Evolutionary conservation across 306 rosid genomes (phyloP), one percentile per base, ranked within the genome.

Genomic region (Castanopsis chinensis): DNA sequence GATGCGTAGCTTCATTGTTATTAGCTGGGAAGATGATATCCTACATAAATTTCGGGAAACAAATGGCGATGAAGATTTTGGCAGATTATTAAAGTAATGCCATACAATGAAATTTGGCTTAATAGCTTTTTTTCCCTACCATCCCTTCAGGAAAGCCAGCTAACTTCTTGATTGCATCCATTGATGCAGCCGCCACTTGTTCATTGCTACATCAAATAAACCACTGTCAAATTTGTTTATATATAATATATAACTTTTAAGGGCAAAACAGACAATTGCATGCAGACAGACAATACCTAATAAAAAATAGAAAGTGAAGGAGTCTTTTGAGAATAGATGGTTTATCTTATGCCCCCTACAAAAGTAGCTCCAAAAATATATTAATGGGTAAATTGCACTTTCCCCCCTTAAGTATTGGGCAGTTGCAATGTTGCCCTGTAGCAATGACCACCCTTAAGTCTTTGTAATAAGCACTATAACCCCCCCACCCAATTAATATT

Each of bases 111-210:
- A 59, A 79, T 69, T 68, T 82, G 76, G 54, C 57, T 27, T 4
- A 23, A 64, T n/a, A 25, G 64, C 67, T 72, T 68, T 37, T 67
- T 49, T 74, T 72, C 25, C 89, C 71, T 86, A 95, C 99, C 87
- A 88, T 57, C 90, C 98, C 98, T 83, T 83, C 81, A 11, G 97
- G 88, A 85, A 82, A 88, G 82, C 86, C 65, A 57, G 96, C 93
- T 76, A 91, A 84, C 82, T 77, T 90, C 86, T 69, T 81, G 59
- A 93, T 91, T 58, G 96, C 91, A 80, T 90, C 92, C 81, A 79
- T 90, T 80, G 94, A 86, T 41, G 82, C 81, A 70, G 90, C 76
- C 56, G 98, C 88, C 68, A 93, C 93, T 87, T 84, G 88, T 85
- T 93, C 99, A 32, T 92, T 82, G 73, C 99, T 93, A 72, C 80